These are phyloP conservation scores for Aspergillus kassunensis DNA, from an alignment of 495 filamentous ascomycete species.

Conservation along the genomic window DNA sequence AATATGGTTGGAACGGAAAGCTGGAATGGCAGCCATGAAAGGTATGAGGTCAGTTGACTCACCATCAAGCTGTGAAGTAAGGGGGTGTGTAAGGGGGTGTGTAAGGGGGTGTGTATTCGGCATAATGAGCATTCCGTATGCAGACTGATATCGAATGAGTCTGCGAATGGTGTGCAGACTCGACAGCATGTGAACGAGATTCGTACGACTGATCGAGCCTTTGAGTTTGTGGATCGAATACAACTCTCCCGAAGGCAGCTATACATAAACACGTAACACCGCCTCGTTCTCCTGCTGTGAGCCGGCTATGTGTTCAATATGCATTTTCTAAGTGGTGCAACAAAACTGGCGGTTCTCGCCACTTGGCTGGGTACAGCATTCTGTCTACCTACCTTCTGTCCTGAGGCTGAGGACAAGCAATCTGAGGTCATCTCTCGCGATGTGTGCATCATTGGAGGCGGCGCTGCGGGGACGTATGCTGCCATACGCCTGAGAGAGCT, in stretches of 20 bases:
- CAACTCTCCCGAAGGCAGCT: neutral
- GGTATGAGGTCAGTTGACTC: too few relatives aligned
- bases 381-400: neutral
- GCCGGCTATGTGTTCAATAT: neutral
- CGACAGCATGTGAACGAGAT: neutral
- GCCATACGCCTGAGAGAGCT: conserved; percentile 38
- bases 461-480: conserved; percentile 42
- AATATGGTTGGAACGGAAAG: too few relatives aligned
- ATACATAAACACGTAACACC: neutral
- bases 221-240: neutral
- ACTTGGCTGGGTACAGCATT: neutral
- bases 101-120: too few relatives aligned
- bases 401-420: neutral
- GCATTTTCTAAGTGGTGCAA: neutral
- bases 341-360: neutral
- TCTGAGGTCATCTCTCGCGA: conserved; percentile 24
- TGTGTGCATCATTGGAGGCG: conserved; percentile 47
- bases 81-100: too few relatives aligned
- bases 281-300: neutral
- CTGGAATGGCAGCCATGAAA: too few relatives aligned
- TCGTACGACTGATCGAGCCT: neutral
- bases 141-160: too few relatives aligned
- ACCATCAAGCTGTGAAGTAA: too few relatives aligned
- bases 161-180: neutral
- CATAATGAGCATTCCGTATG: too few relatives aligned